Evolutionary conservation across 1,139 yeast genomes (phyloP).

Genomic region (Protomyces macrosporus): DNA sequence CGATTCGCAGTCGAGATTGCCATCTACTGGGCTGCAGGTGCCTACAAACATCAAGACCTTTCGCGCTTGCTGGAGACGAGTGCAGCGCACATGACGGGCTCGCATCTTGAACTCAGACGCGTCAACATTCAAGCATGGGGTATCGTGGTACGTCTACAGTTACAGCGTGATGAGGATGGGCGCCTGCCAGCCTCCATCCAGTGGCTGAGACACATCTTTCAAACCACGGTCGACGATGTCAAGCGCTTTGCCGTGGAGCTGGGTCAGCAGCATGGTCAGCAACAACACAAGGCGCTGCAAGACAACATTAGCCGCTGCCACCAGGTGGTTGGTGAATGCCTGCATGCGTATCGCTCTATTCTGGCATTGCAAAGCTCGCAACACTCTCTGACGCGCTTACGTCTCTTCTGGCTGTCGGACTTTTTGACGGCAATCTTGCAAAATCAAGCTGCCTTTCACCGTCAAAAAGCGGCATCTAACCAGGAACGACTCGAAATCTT

Average conservation of each 20-base stretch:
- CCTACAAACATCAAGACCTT: conserved; percentile 12
- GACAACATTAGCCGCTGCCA: conserved; percentile 3
- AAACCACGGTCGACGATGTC: conserved; percentile 11
- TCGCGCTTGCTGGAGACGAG: conserved; percentile 7
- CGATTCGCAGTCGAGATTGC: conserved; percentile 16
- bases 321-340: background rate
- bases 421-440: background rate
- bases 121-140: conserved; percentile 17
- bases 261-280: background rate
- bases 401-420: conserved; percentile 4
- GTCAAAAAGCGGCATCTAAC: background rate
- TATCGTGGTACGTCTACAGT: background rate
- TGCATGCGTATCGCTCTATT: background rate
- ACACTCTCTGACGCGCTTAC: background rate
- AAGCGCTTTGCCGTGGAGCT: conserved; percentile 4
- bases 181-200: background rate
- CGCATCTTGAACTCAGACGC: conserved; percentile 11
- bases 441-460: conserved; percentile 5
- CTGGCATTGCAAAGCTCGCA: background rate
- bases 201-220: conserved; percentile 5
- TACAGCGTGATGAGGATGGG: conserved; percentile 1
- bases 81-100: conserved; percentile 1
- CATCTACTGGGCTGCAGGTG: conserved; percentile 21
- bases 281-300: background rate
- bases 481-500: background rate